Base-by-base conservation (phyloP, 768 basidiomycete genomes). In the Suillus variegatus region DNA sequence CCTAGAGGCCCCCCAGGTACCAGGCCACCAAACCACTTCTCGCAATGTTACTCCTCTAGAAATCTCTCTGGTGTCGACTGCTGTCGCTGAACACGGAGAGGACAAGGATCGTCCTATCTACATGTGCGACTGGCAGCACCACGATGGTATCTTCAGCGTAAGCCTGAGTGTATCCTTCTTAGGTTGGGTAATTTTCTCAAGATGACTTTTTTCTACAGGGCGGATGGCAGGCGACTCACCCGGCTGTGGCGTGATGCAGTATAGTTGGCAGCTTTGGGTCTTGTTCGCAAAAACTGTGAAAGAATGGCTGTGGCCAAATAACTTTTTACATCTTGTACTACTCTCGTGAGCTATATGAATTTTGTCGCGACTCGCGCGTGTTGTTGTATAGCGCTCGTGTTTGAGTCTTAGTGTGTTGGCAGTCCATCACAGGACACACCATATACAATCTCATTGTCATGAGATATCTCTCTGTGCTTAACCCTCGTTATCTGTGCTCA, bases 41-140 rank as follows among this genome's bases (percentile, higher is more conserved):
- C 57, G 54, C 14, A 62, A 56, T 16, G 66, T 70, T 43, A 65
- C 68, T 14, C 73, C 73, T 2, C 63, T 63, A 4, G 73, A 74
- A 10, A 61, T 75, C 7, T 41, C 69, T n/a, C 43, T 74, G 52
- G 32, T 71, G 40, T 72, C 74, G 4, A 46, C 65, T 4, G 73
- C 71, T 7, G 71, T 73, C 36, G 73, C 71, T 16, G 67, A 70
- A 25, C 47, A 69, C 20, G 43, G 28, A 51, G 35, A 61, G 16
- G 65, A 74, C 60, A 35, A 62, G 32, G 65, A 58, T 44, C 61
- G 64, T 41, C 73, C 73, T 4, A 63, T 67, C 3, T 64, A 70
- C 60, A 66, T 73, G 44, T 67, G 69, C 35, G 72, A 75, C 54
- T 74, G 69, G 67, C 65, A 66, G 65, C 64, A 63, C 28, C 72